Evolutionary conservation across 2,329 filamentous ascomycete genomes (phyloP), one percentile per base, ranked within the genome.

Genomic region (Xylaria sp.): DNA sequence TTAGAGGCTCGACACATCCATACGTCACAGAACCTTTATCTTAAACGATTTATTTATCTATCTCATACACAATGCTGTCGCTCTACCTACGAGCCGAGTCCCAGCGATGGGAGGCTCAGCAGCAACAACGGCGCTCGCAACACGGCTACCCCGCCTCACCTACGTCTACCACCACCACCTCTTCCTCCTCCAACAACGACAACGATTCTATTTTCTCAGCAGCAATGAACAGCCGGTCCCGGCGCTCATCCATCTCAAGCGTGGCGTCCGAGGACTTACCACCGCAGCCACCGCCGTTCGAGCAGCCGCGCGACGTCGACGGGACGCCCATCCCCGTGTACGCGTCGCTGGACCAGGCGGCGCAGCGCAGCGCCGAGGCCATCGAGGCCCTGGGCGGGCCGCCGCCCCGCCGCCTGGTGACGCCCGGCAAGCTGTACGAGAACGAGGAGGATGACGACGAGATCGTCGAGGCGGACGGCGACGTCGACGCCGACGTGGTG

Each of bases 391-490:
- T 56, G 29, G 54, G 48, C 40, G 45, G 39, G 7, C 64, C 63
- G 20, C n/a, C n/a, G n/a, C n/a, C n/a, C n/a, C 62, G 60, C 40
- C 60, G 62, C 20, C 56, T 69, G 21, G 64, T 67, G 7, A 68
- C 66, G 19, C 65, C 66, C 2, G 66, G 66, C 2, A 70, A 71
- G 56, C 59, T 71, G 17, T 71, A 71, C 48, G 67, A 71, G 58
- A 68, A 70, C 46, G 69, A 71, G 52, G 69, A 71, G 34, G 66
- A 67, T 5, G 69, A 71, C 53, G 69, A 71, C 40, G 69, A 69
- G 57, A 70, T 71, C 40, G 42, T 69, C n/a, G 67, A 69, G 44
- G 44, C 44, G 21, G 64, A 59, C 5, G 57, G 59, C 34, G 58
- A 56, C 1, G 50, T 43, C 34, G 40, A 57, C 21, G 50, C 56